Evolutionary conservation across 257 asterid genomes (phyloP), one percentile per base, ranked within the genome.

Genomic region (Forsythia suspensa): DNA sequence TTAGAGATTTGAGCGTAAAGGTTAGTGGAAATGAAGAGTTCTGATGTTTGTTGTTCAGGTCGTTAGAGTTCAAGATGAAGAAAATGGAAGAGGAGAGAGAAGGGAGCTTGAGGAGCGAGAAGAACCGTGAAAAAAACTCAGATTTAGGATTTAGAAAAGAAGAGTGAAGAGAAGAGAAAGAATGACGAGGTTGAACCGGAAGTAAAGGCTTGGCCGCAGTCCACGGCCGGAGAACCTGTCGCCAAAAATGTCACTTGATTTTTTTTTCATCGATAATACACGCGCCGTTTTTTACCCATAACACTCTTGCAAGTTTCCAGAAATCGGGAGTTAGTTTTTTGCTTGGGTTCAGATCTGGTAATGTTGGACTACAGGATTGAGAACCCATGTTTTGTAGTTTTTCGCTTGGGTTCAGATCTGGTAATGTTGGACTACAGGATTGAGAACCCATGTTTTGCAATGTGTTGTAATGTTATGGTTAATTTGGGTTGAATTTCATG

Each of bases 81-180:
- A 80, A 68, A 48, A 86, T 92, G 95, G 90, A 83, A n/a, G 94
- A 90, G 73, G 94, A 91, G 74, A 81, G 93, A 63, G 91, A 86
- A 75, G 74, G 24, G 59, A 77, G 81, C 84, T 20, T 39, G 48
- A 79, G 85, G 81, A 78, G 82, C 76, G 90, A 82, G 86, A 79
- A 77, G 75, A 79, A 34, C 87, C 83, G 70, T 55, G 65, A n/a
- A 10, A 70, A 67, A 42, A 68, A 44, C 9, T 72, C 90, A 84
- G 24, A 24, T 24, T 24, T 24, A 24, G 24, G 93, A 90, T 90
- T 93, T 77, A 76, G 90, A 76, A 73, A 83, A 72, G 61, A 84
- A 76, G 74, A 55, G 77, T 44, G 83, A 70, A 15, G 90, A 80
- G 86, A 80, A 81, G 70, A 81, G 70, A 57, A 78, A 48, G 12